Conservation (phyloP, 2,329 filamentous ascomycete genomes). For the Periglandula ipomoeae region DNA sequence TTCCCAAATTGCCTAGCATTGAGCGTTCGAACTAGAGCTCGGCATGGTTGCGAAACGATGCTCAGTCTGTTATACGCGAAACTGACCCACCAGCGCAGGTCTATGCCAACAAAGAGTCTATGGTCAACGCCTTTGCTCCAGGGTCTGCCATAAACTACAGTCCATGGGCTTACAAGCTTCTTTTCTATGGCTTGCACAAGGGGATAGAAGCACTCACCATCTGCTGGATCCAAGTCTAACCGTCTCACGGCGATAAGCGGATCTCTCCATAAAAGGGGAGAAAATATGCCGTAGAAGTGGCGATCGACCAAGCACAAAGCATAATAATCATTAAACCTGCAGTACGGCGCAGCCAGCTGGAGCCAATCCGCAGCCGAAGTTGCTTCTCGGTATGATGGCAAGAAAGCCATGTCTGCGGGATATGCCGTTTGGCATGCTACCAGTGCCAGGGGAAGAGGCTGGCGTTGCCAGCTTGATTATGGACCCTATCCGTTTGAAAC, state of each 20-base stretch:
- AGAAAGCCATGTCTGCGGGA: slow-evolving; percentile 18
- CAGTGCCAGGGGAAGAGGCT: not conserved
- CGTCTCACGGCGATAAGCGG: slow-evolving; percentile 30
- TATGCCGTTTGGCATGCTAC: not conserved
- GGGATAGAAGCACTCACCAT: slow-evolving; percentile 38
- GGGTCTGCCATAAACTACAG: too few relatives aligned
- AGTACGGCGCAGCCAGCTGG: slow-evolving; percentile 34
- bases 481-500: not conserved
- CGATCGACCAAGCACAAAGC: slow-evolving; percentile 39
- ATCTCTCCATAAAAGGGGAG: slow-evolving; percentile 43
- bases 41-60: slow-evolving; percentile 26
- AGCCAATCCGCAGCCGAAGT: slow-evolving; percentile 39
- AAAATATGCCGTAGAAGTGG: slow-evolving; percentile 39
- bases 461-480: not conserved
- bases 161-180: too few relatives aligned
- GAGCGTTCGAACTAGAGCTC: slow-evolving; percentile 34
- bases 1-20: slow-evolving; percentile 38
- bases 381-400: slow-evolving; percentile 46
- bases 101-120: slow-evolving; percentile 27
- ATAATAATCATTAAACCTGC: slow-evolving; percentile 31
- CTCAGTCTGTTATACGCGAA: slow-evolving; percentile 35
- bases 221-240: slow-evolving; percentile 32
- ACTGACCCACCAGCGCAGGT: slow-evolving; percentile 37
- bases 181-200: too few relatives aligned
- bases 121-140: too few relatives aligned